These are phyloP conservation scores for Ettlia oleoabundans DNA, from an alignment of 139 green algal genomes.

Conservation along the genomic window DNA sequence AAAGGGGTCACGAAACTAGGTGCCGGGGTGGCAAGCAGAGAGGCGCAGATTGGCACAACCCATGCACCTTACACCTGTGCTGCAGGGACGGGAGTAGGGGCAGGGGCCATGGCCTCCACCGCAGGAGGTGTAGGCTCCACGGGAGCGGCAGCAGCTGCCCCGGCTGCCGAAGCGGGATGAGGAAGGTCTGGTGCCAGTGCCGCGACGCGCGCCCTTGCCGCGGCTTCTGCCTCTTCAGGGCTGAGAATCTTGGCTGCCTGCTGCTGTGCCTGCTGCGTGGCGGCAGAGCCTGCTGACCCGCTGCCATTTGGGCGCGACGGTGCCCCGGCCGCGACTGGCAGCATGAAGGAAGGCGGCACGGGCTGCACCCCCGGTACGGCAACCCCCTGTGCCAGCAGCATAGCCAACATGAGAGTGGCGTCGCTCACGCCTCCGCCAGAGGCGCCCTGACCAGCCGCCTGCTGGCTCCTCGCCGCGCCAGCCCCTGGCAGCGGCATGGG, in stretches of 20 bases:
- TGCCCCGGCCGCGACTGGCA: too few relatives aligned
- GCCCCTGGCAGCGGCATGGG: neutral
- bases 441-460: too few relatives aligned
- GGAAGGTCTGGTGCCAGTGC: neutral
- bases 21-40: too few relatives aligned
- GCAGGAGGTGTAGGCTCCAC: neutral
- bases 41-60: too few relatives aligned
- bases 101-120: neutral
- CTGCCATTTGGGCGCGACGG: too few relatives aligned
- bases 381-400: neutral
- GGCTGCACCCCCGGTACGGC: too few relatives aligned
- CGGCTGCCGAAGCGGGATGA: neutral
- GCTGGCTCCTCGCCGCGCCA: too few relatives aligned
- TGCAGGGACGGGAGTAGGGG: too few relatives aligned
- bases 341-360: neutral
- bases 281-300: too few relatives aligned
- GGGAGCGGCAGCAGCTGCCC: too few relatives aligned
- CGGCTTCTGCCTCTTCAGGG: neutral
- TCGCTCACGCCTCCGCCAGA: neutral
- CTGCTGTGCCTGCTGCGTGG: constrained; percentile 4
- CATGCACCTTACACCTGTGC: too few relatives aligned
- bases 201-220: neutral
- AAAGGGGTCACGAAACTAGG: too few relatives aligned
- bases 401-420: neutral
- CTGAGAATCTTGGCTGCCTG: neutral